phyloP scores from a whole-genome alignment of 2,329 filamentous ascomycete genomes.

The Fusarium luffae region DNA sequence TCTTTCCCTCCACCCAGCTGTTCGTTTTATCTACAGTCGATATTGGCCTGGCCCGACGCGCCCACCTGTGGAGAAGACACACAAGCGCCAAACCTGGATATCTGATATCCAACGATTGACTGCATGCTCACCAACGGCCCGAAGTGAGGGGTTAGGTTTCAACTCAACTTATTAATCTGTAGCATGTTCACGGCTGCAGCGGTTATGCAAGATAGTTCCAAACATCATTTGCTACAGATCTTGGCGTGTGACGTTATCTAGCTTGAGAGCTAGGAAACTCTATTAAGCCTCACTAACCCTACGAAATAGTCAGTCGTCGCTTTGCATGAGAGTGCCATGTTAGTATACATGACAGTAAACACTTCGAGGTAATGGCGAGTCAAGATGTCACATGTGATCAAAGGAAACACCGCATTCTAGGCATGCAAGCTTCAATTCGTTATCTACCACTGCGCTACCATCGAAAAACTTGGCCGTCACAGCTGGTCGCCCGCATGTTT shows the following conservation, averaged over 20 bases:
- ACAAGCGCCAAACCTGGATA: background rate
- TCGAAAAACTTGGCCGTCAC: slow-evolving; percentile 31
- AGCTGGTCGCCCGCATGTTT: slow-evolving; percentile 41
- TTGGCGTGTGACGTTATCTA: slow-evolving; percentile 7
- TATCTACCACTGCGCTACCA: slow-evolving; percentile 40
- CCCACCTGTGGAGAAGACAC: background rate
- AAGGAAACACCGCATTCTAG: slow-evolving; percentile 17
- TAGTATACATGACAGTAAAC: background rate
- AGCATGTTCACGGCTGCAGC: background rate
- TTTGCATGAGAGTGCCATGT: background rate
- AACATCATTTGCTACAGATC: background rate
- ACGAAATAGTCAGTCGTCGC: background rate
- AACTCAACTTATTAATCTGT: background rate
- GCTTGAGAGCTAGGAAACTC: slow-evolving; percentile 12
- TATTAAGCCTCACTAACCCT: background rate
- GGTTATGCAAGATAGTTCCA: background rate
- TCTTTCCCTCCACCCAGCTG: no score
- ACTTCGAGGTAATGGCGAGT: background rate
- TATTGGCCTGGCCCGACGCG: background rate
- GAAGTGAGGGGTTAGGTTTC: slow-evolving; percentile 2
- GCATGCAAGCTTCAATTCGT: slow-evolving; percentile 43
- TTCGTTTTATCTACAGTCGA: no score
- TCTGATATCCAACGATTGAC: background rate
- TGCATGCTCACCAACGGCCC: background rate
- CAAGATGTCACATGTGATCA: slow-evolving; percentile 7